A percentile compares a stretch with the other conserved stretches of the same genome.
These are phyloP conservation scores for Chloranthus sessilifolius DNA, from an alignment of 164 flowering plant species.

Conservation along the genomic window DNA sequence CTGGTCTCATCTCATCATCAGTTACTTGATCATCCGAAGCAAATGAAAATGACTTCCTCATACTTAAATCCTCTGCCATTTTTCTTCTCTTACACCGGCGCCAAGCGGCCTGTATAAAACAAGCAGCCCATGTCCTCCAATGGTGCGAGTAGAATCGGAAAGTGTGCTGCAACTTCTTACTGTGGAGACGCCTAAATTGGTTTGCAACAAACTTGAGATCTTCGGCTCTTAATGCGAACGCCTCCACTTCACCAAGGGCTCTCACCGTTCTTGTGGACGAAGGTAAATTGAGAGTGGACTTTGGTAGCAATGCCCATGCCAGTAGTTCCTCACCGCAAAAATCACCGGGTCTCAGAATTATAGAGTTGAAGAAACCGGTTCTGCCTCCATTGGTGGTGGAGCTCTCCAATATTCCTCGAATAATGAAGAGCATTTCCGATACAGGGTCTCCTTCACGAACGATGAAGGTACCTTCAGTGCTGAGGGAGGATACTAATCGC, in stretches of 20 bases:
- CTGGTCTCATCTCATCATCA: slow-evolving; percentile 28
- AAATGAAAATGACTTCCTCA: slow-evolving; percentile 38
- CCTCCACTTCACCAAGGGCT: slow-evolving; percentile 78
- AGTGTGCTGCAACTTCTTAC: slow-evolving; percentile 86
- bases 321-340: slow-evolving; percentile 94
- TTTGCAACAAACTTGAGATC: slow-evolving; percentile 91
- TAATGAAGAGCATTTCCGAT: slow-evolving; percentile 88
- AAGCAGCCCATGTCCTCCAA: slow-evolving; percentile 99
- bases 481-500: slow-evolving; percentile 71
- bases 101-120: slow-evolving; percentile 98
- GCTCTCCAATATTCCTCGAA: slow-evolving; percentile 81
- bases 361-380: slow-evolving; percentile 85
- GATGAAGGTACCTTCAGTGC: slow-evolving; percentile 77
- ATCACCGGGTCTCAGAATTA: slow-evolving; percentile 73
- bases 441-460: slow-evolving; percentile 96
- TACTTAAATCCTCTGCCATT: slow-evolving; percentile 38
- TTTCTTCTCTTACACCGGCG: slow-evolving; percentile 51
- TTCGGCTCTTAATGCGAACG: slow-evolving; percentile 78
- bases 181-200: slow-evolving; percentile 84
- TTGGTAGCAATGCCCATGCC: slow-evolving; percentile 82
- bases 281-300: slow-evolving; percentile 63
- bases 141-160: slow-evolving; percentile 88
- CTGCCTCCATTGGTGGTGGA: slow-evolving; percentile 94
- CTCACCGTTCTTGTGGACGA: slow-evolving; percentile 82
- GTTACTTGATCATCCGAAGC: slow-evolving; percentile 19